phyloP scores from a whole-genome alignment of 257 asterid species.

The Echium plantagineum region DNA sequence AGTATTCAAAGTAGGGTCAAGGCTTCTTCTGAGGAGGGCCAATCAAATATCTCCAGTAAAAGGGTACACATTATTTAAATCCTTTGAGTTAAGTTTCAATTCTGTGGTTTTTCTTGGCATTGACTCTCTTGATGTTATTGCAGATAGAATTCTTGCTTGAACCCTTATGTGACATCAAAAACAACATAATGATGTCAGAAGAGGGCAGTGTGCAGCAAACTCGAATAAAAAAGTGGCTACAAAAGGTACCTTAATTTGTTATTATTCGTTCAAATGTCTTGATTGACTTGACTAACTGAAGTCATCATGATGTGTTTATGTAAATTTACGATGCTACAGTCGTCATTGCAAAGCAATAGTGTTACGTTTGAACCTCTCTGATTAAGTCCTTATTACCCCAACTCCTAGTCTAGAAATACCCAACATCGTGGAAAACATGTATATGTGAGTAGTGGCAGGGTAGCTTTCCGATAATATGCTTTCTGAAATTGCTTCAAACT shows the following conservation, averaged over 20 bases:
- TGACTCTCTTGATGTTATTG: slow-evolving; percentile 13
- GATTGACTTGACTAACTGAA: too few relatives aligned
- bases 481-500: too few relatives aligned
- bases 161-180: slow-evolving; percentile 80
- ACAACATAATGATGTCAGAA: slow-evolving; percentile 63
- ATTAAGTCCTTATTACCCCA: too few relatives aligned
- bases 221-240: slow-evolving; percentile 80
- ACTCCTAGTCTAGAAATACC: too few relatives aligned
- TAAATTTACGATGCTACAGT: too few relatives aligned
- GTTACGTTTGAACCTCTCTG: too few relatives aligned
- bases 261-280: not conserved
- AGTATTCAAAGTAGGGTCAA: slow-evolving; percentile 78
- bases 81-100: slow-evolving; percentile 7
- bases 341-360: too few relatives aligned
- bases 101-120: slow-evolving; percentile 13
- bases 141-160: slow-evolving; percentile 96
- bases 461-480: too few relatives aligned
- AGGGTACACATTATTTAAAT: slow-evolving; percentile 36
- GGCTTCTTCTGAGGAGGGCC: slow-evolving; percentile 44
- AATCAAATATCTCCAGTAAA: slow-evolving; percentile 47
- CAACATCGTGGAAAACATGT: too few relatives aligned
- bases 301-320: too few relatives aligned
- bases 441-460: too few relatives aligned
- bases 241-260: slow-evolving; percentile 40
- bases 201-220: slow-evolving; percentile 68